Base-by-base conservation (phyloP, 1,284 basidiomycete species). In the Rhodotorula sp. region DNA sequence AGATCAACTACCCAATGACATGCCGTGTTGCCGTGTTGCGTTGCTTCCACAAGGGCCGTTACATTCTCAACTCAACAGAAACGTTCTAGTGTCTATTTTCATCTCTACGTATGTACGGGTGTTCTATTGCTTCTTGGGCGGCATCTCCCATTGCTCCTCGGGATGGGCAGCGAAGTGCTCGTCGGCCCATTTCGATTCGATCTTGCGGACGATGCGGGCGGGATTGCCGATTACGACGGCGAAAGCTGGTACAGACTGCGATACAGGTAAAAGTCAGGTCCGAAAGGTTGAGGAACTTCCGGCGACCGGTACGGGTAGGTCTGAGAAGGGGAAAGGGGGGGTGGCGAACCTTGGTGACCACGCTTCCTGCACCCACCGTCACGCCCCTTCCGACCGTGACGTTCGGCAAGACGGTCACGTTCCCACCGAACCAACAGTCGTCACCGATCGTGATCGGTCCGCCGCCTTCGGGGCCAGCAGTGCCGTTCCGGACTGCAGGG, bases 171-270 rank as follows among this genome's bases (percentile, higher is more conserved):
- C 60, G 59, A 71, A 71, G 64, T 71, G 68, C 47, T 62, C 70
- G 14, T 43, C 50, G 19, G 70, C 66, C 70, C 66, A 68, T 19
- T 59, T 31, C 15, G 66, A 68, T 47, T 68, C 66, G 57, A 71
- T 60, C 52, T 71, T 71, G 77, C 83, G 83, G 73, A 85, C 70
- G 3, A 84, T 80, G 50, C 77, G 79, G 0, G 81, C 84, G 4
- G 84, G 84, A 64, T 82, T 84, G 0, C 84, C 84, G 2, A 81
- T 82, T 0, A 81, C 84, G 2, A 85, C 82, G 31, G 67, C 71
- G 67, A 83, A 79, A 48, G 79, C 76, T 8, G 81, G 81, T 2
- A 85, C 79, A 73, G 47, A 61, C 69, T 70, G 62, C 19, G 43
- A 8, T 14, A 4, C n/a, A 23, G 2, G 18, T 15, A 26, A n/a